Conservation (phyloP, 2,329 filamentous ascomycete species). For the Drechslera avenae region DNA sequence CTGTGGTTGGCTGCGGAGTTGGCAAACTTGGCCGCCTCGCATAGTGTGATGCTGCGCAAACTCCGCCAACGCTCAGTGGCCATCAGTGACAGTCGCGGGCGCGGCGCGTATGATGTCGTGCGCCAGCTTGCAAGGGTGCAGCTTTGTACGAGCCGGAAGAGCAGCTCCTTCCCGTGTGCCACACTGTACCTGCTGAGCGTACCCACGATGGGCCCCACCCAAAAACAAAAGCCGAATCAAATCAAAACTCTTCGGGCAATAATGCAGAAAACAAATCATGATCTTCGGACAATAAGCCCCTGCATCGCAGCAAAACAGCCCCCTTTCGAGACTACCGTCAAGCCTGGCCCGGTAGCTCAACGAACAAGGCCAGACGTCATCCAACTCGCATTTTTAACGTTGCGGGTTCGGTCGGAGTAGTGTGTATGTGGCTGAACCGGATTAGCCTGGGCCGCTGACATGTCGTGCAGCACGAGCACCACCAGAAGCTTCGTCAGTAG, state of each 20-base stretch:
- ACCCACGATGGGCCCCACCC: background rate
- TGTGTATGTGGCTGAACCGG: background rate
- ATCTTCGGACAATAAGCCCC: conserved; percentile 5
- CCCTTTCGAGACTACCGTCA: background rate
- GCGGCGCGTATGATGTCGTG: background rate
- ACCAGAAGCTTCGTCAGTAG: background rate
- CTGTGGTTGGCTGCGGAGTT: background rate
- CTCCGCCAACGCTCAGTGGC: too few relatives aligned
- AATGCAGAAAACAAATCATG: background rate
- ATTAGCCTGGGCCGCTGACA: conserved; percentile 4
- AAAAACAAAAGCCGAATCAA: background rate
- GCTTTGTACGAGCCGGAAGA: background rate
- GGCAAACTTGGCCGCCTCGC: background rate
- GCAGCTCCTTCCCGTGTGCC: background rate
- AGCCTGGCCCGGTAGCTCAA: background rate
- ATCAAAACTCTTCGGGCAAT: background rate
- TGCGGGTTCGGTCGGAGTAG: conserved; percentile 11
- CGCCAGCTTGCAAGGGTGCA: background rate
- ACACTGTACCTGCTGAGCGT: background rate
- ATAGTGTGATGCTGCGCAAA: background rate
- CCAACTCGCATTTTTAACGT: conserved; percentile 1
- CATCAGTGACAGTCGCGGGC: too few relatives aligned
- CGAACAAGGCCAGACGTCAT: conserved; percentile 7
- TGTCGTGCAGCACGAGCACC: conserved; percentile 6
- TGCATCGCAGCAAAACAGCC: conserved; percentile 6